Percentiles rank a stretch among this genome's conserved stretches.
These are phyloP conservation scores for Phytophthora pistaciae DNA, from an alignment of 352 stramenopile species.

Conservation along the genomic window DNA sequence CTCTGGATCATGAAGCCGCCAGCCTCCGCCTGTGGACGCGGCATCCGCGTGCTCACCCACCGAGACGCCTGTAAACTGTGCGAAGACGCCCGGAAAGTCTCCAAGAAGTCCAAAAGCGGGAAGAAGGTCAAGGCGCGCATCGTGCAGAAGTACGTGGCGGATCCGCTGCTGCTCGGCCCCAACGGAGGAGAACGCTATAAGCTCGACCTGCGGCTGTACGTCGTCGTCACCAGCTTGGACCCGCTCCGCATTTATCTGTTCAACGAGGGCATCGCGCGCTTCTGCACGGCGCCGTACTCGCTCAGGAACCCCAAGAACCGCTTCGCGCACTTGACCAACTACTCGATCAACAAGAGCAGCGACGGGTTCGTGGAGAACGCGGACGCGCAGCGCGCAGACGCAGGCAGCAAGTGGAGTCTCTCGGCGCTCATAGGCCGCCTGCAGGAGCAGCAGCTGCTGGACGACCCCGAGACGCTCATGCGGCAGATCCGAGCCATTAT, in stretches of 20 bases:
- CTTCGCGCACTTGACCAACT: slow-evolving; percentile 81
- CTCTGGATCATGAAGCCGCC: slow-evolving; percentile 93
- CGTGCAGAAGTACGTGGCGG: slow-evolving; percentile 82
- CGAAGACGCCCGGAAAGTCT: slow-evolving; percentile 29
- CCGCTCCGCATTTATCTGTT: slow-evolving; percentile 90
- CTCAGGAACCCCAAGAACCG: slow-evolving; percentile 69
- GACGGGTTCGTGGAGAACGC: slow-evolving; percentile 68
- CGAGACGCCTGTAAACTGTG: slow-evolving; percentile 36
- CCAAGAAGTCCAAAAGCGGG: slow-evolving; percentile 22
- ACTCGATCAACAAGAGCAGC: slow-evolving; percentile 80
- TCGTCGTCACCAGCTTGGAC: slow-evolving; percentile 89
- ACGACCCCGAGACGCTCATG: slow-evolving; percentile 42
- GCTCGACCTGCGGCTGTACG: slow-evolving; percentile 92
- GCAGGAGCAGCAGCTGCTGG: slow-evolving; percentile 35
- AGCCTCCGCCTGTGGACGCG: slow-evolving; percentile 85
- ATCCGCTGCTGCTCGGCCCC: slow-evolving; percentile 75
- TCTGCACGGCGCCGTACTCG: slow-evolving; percentile 86
- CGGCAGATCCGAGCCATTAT: slow-evolving; percentile 64
- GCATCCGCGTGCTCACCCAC: slow-evolving; percentile 82
- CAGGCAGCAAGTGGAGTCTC: slow-evolving; percentile 78
- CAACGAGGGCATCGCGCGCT: slow-evolving; percentile 84
- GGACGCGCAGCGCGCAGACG: slow-evolving; percentile 47
- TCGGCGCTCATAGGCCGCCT: slow-evolving; percentile 60
- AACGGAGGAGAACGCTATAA: slow-evolving; percentile 66
- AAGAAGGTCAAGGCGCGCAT: slow-evolving; percentile 52